Evolutionary conservation across 345 rosid genomes (phyloP), one percentile per base, ranked within the genome.

Genomic region (Arabidopsis suecica): DNA sequence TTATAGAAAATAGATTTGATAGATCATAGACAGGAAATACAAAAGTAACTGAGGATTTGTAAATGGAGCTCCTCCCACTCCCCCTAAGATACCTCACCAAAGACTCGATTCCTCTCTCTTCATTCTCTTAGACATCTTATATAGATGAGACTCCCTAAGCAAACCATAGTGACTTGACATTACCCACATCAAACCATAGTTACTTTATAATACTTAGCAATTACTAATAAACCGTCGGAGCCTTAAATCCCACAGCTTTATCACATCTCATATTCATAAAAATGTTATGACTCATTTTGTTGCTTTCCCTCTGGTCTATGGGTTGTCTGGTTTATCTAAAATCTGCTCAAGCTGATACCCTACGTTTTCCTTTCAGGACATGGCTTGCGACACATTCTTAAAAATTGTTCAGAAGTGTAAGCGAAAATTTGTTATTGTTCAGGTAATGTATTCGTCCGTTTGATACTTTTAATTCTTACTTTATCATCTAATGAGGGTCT

Each of bases 351-450:
- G 32, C 65, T 54, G 33, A 44, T 32, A 64, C 54, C 28, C 14
- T 44, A 63, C 16, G 42, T 48, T 56, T 56, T 54, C 25, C 68
- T 72, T 65, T 49, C 88, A 96, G 99, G 98, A 93, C 80, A 96
- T 96, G 99, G 99, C 99, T 51, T 96, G 99, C 25, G 99, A 96
- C 71, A 96, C 99, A 23, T 96, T 96, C 85, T 87, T 96, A 80
- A 96, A 96, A 85, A 93, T 96, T 78, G 98, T 93, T 80, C 91
- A 88, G 85, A 96, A 96, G 71, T 96, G 99, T 87, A 93, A 83
- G 83, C 88, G 98, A 45, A 93, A 91, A 73, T 90, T 96, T 69
- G 98, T 96, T 44, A 81, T 89, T 66, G 73, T 85, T 38, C 98
- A 96, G 98, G 99, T 89, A 79, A 79, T 89, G 75, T 73, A 18